These are phyloP conservation scores for Pythium dissimile DNA, from an alignment of 352 stramenopile genomes.

Conservation along the genomic window DNA sequence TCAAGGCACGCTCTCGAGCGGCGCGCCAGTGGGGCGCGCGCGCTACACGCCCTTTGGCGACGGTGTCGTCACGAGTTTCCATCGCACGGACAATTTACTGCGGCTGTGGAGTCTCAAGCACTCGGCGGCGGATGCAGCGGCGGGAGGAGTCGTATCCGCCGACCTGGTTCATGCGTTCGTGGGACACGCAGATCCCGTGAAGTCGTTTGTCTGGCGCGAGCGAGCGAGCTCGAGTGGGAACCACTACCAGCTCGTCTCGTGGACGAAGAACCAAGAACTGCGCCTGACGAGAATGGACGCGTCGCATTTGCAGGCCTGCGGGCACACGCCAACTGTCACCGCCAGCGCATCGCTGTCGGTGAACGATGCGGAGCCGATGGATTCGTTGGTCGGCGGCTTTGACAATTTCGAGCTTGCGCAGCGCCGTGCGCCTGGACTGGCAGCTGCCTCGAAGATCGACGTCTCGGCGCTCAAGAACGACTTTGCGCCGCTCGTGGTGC, in stretches of 20 bases:
- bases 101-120: slow-evolving; percentile 65
- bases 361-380: not conserved
- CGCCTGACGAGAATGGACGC: slow-evolving; percentile 68
- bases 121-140: not conserved
- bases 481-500: slow-evolving; percentile 67
- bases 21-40: slow-evolving; percentile 61
- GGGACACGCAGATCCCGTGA: slow-evolving; percentile 61
- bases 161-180: slow-evolving; percentile 61
- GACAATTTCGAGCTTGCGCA: not conserved
- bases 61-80: slow-evolving; percentile 70
- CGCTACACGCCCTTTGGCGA: slow-evolving; percentile 83
- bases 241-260: slow-evolving; percentile 73
- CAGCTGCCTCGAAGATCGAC: slow-evolving; percentile 58
- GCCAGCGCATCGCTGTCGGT: not conserved
- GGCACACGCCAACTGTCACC: slow-evolving; percentile 8
- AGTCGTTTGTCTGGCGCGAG: slow-evolving; percentile 64
- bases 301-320: slow-evolving; percentile 35
- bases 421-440: slow-evolving; percentile 3
- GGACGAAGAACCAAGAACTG: slow-evolving; percentile 78
- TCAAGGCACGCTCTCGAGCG: slow-evolving; percentile 59
- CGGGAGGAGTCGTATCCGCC: slow-evolving; percentile 8
- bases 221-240: slow-evolving; percentile 23
- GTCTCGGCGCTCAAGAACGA: slow-evolving; percentile 68
- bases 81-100: slow-evolving; percentile 58
- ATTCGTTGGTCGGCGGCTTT: not conserved